phyloP scores from a whole-genome alignment of 805 yeast genomes.

The Cyberlindnera americana region DNA sequence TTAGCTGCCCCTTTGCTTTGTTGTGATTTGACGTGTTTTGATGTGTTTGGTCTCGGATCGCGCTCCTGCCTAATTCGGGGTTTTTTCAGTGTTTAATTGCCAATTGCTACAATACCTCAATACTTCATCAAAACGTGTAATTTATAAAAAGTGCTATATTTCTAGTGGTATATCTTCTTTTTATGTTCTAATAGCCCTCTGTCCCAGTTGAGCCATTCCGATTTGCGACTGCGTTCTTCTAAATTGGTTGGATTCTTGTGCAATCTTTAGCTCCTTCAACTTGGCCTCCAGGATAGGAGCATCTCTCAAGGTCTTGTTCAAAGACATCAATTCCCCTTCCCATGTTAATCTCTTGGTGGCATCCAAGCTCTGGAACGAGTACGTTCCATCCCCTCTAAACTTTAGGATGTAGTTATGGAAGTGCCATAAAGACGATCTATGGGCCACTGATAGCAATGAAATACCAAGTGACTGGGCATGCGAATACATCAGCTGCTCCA shows the following conservation, averaged over 20 bases:
- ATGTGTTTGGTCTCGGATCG: no score
- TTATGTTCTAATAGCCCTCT: constrained; percentile 2
- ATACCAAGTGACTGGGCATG: constrained; percentile 78
- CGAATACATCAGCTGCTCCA: constrained; percentile 85
- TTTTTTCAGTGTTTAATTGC: no score
- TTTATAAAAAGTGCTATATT: no score
- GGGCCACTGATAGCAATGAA: constrained; percentile 86
- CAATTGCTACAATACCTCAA: no score
- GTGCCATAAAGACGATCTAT: constrained; percentile 88
- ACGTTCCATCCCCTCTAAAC: constrained; percentile 81
- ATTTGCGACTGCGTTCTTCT: constrained; percentile 29
- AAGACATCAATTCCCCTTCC: constrained; percentile 71
- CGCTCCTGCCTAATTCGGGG: no score
- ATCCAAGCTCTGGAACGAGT: constrained; percentile 58
- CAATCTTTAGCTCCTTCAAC: constrained; percentile 59
- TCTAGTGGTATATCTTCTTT: no score
- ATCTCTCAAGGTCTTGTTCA: constrained; percentile 70
- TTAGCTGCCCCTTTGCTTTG: no score
- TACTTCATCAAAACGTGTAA: no score
- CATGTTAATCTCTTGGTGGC: constrained; percentile 68
- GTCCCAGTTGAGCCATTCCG: constrained; percentile 15
- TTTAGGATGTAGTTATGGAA: constrained; percentile 81
- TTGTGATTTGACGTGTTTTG: no score
- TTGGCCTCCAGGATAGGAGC: constrained; percentile 65
- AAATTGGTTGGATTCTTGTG: constrained; percentile 34